Evolutionary conservation across 2,329 filamentous ascomycete genomes (phyloP).

Genomic region (Paecilomyces dactylethromorphus): DNA sequence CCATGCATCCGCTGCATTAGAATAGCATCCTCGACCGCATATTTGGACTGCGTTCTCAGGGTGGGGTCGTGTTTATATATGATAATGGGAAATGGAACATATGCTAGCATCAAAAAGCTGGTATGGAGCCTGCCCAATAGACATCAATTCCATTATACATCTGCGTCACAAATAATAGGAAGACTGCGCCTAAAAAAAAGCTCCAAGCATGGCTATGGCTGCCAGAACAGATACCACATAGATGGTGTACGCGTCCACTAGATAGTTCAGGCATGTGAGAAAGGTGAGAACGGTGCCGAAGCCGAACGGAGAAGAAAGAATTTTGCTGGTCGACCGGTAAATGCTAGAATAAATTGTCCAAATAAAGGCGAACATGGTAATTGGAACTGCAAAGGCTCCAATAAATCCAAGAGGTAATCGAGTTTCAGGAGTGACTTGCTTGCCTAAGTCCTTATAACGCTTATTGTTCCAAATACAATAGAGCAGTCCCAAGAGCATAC

Average conservation of each 20-base stretch:
- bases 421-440: conserved; percentile 48
- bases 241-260: conserved; percentile 29
- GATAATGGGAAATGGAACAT: conserved; percentile 30
- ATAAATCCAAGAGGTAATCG: conserved; percentile 41
- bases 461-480: conserved; percentile 27
- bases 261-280: conserved; percentile 26
- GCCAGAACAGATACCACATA: conserved; percentile 29
- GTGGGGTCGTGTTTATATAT: conserved; percentile 30
- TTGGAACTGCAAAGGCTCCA: conserved; percentile 41
- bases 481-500: conserved; percentile 21
- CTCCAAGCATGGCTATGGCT: conserved; percentile 36
- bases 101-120: conserved; percentile 32
- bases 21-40: conserved; percentile 17
- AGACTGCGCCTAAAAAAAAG: conserved; percentile 34
- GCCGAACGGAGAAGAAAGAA: conserved; percentile 22
- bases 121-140: conserved; percentile 35
- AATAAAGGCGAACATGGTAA: conserved; percentile 49
- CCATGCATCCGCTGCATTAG: no score
- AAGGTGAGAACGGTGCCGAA: conserved; percentile 28
- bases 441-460: conserved; percentile 26
- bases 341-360: conserved; percentile 44
- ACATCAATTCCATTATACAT: conserved; percentile 36
- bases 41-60: conserved; percentile 30
- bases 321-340: conserved; percentile 25
- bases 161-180: conserved; percentile 35